These are phyloP conservation scores for Bryum argenteum DNA, from an alignment of 225 moss, liverwort and hornwort genomes.

Conservation along the genomic window DNA sequence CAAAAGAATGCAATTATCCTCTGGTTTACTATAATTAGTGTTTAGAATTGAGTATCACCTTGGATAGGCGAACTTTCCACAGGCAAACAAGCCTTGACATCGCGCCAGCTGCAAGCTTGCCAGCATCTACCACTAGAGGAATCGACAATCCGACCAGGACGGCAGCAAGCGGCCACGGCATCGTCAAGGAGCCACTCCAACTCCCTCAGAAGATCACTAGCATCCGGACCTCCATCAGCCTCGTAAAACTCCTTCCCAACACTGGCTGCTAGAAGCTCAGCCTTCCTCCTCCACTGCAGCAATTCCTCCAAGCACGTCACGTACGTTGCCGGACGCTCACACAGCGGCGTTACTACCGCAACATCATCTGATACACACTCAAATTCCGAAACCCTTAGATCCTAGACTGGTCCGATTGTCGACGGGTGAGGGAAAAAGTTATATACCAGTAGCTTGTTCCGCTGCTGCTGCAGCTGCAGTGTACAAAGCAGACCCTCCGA, in stretches of 20 bases:
- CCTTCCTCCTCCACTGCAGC: slow-evolving; percentile 82
- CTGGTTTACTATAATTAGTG: no score
- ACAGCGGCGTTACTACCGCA: slow-evolving; percentile 66
- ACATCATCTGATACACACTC: slow-evolving; percentile 4
- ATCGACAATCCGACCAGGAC: slow-evolving; percentile 44
- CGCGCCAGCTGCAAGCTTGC: slow-evolving; percentile 83
- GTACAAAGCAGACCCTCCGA: slow-evolving; percentile 32
- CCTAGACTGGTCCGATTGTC: no score
- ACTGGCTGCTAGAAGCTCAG: slow-evolving; percentile 66
- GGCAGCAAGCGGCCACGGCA: slow-evolving; percentile 75
- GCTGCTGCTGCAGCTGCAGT: slow-evolving; percentile 30
- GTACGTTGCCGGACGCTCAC: slow-evolving; percentile 69
- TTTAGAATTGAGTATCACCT: slow-evolving; percentile 20
- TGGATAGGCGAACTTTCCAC: slow-evolving; percentile 32
- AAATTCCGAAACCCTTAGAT: neutral
- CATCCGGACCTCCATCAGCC: slow-evolving; percentile 89
- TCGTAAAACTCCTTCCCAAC: slow-evolving; percentile 74
- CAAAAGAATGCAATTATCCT: no score
- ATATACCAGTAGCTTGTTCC: slow-evolving; percentile 41
- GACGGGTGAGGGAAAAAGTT: neutral
- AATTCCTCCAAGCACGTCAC: slow-evolving; percentile 68
- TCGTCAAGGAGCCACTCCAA: slow-evolving; percentile 99
- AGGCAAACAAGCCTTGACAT: slow-evolving; percentile 68
- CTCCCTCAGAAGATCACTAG: slow-evolving; percentile 79
- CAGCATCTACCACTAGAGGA: slow-evolving; percentile 46